A percentile compares a stretch with the other conserved stretches of the same genome.
These are phyloP conservation scores for Emergomyces orientalis DNA, from an alignment of 2,329 filamentous ascomycete species.

Conservation along the genomic window DNA sequence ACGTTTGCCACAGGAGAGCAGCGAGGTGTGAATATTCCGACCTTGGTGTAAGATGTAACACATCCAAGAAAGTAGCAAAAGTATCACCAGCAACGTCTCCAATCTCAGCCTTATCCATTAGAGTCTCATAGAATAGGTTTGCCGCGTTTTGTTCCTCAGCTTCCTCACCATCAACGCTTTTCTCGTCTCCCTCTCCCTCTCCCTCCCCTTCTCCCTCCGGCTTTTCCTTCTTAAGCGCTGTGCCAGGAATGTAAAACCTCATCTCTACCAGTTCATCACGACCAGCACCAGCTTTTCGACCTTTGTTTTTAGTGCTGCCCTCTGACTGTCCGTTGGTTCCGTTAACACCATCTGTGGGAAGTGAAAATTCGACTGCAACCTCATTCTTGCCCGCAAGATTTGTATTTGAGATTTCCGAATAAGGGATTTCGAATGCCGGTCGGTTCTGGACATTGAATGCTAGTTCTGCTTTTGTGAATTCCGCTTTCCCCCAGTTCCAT, in stretches of 20 bases:
- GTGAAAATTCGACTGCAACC: conserved; percentile 86
- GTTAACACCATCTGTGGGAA: conserved; percentile 62
- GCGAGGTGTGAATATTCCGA: conserved; percentile 31
- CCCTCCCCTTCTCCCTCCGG: conserved; percentile 43
- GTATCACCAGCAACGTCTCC: conserved; percentile 98
- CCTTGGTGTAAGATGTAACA: conserved; percentile 92
- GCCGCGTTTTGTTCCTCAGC: conserved; percentile 85
- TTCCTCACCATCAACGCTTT: conserved; percentile 43
- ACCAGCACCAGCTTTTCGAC: conserved; percentile 81
- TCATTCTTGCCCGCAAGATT: conserved; percentile 97
- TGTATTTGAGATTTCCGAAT: conserved; percentile 94
- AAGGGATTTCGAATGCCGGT: conserved; percentile 92
- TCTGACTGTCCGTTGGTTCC: conserved; percentile 65
- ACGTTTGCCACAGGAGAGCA: conserved; percentile 5
- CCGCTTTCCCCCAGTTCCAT: conserved; percentile 99
- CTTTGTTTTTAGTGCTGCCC: conserved; percentile 60
- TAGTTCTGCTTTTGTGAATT: conserved; percentile 90
- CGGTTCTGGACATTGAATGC: conserved; percentile 95
- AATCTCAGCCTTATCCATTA: conserved; percentile 98
- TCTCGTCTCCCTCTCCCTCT: conserved; percentile 63
- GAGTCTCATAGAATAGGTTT: conserved; percentile 92
- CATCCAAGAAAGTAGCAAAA: conserved; percentile 92
- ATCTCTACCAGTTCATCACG: conserved; percentile 94
- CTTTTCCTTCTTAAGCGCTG: conserved; percentile 63
- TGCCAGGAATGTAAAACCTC: conserved; percentile 96